Evolutionary conservation across 2,329 filamentous ascomycete species (phyloP), one percentile per base, ranked within the genome.

Genomic region (Cladophialophora bantiana): DNA sequence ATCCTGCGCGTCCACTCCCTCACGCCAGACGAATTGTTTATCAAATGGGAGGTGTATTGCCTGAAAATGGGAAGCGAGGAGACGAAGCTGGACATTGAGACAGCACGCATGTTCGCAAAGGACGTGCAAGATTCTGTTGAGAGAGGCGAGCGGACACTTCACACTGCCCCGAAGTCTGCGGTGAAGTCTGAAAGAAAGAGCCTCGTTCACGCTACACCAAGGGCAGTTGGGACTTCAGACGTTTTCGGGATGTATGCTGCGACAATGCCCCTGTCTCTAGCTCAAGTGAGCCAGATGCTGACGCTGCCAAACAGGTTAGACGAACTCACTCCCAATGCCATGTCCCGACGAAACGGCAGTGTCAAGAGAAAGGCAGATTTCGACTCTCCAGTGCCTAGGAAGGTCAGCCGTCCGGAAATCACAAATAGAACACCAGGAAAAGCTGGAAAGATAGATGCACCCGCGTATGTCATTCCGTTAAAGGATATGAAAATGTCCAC

Each of bases 21-120:
- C 68, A 87, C 89, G 15, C 85, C 89, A 38, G 89, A 98, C 77
- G 95, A 98, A 77, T 84, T 98, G 32, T 97, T 93, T 79, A 97
- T 93, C 87, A 98, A 98, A 84, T 99, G 95, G 95, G 95, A 99
- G 79, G 94, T 93, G 0, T 98, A 97, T 83, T 94, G 91, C 78
- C 90, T 99, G 77, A 96, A 94, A 79, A 93, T 98, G 89, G 92
- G 94, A 31, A 82, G 88, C 56, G 92, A 96, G 64, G 90, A 93
- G 65, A 89, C 89, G 68, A 89, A 85, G 67, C 81, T 92, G 68
- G 87, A 90, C 56, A 83, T 96, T 50, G 86, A 90, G 42, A 90
- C 86, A 0, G 86, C 92, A 54, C 86, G 90, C 52, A 87, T 88
- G 63, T 90, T 99, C 77, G 97, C 97, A 78, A 91, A 93, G 75